Percentiles rank a stretch among this genome's conserved stretches.
Evolutionary conservation across 345 rosid species (phyloP).

Genomic region (Citrus mangshanensis): DNA sequence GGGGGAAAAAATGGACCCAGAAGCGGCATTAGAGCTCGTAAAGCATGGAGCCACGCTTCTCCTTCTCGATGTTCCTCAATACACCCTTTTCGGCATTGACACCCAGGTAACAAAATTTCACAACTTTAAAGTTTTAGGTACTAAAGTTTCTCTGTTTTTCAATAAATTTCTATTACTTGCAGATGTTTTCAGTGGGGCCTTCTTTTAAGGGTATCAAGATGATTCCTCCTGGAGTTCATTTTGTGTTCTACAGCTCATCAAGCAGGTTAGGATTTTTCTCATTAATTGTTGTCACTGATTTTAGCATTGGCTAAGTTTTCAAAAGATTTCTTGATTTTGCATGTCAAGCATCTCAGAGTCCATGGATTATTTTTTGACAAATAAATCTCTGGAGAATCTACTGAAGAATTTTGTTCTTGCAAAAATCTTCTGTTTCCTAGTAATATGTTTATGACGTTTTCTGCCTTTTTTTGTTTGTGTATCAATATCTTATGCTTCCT

Average conservation of each 20-base stretch:
- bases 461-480: background rate
- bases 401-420: background rate
- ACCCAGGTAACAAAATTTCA: conserved; percentile 48
- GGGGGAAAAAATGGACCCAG: conserved; percentile 54
- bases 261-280: conserved; percentile 44
- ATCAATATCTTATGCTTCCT: background rate
- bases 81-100: conserved; percentile 77
- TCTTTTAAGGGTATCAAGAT: conserved; percentile 85
- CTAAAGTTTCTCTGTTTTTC: background rate
- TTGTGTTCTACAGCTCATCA: conserved; percentile 74
- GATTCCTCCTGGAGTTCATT: conserved; percentile 95
- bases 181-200: conserved; percentile 75
- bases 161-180: conserved; percentile 9
- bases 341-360: too few relatives aligned
- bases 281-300: background rate
- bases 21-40: conserved; percentile 69
- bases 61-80: conserved; percentile 83
- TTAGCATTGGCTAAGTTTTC: too few relatives aligned
- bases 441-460: background rate
- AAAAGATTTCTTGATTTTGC: too few relatives aligned
- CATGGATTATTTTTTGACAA: too few relatives aligned
- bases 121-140: background rate
- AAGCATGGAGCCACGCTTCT: conserved; percentile 75
- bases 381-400: background rate
- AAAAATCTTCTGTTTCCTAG: background rate